Evolutionary conservation across 2,329 filamentous ascomycete species (phyloP).

Genomic region (Sporothrix sp.): DNA sequence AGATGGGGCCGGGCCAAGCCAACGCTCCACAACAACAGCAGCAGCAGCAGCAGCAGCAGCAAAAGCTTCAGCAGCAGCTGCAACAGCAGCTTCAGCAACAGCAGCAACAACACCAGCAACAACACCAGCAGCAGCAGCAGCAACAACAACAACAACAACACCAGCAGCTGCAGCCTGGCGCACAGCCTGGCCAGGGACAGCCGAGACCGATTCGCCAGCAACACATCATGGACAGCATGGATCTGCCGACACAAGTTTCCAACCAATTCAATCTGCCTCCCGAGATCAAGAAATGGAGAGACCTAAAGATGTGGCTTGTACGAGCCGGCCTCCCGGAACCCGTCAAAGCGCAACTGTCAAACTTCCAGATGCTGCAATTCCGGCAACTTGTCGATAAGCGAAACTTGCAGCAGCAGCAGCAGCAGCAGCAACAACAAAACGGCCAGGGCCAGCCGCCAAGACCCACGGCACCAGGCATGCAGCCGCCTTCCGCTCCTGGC

Average conservation of each 20-base stretch:
- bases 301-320: slow-evolving; percentile 34
- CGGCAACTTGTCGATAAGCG: slow-evolving; percentile 19
- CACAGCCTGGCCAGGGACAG: slow-evolving; percentile 17
- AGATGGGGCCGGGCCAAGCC: slow-evolving; percentile 18
- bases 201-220: slow-evolving; percentile 23
- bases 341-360: slow-evolving; percentile 25
- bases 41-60: not conserved
- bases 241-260: slow-evolving; percentile 32
- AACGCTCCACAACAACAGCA: slow-evolving; percentile 5
- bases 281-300: slow-evolving; percentile 40
- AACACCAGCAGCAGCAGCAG: not conserved
- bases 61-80: not conserved
- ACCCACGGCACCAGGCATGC: slow-evolving; percentile 8
- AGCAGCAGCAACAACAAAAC: too few species aligned
- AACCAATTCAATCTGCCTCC: slow-evolving; percentile 26
- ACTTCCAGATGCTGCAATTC: slow-evolving; percentile 33
- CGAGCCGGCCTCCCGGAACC: slow-evolving; percentile 28
- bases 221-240: slow-evolving; percentile 39
- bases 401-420: slow-evolving; percentile 6
- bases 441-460: slow-evolving; percentile 20
- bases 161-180: slow-evolving; percentile 13
- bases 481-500: slow-evolving; percentile 1
- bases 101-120: not conserved
- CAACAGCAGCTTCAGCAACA: not conserved
- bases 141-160: not conserved